Evolutionary conservation across 2,329 filamentous ascomycete genomes (phyloP), one percentile per base, ranked within the genome.

Genomic region (Cladophialophora bantiana): DNA sequence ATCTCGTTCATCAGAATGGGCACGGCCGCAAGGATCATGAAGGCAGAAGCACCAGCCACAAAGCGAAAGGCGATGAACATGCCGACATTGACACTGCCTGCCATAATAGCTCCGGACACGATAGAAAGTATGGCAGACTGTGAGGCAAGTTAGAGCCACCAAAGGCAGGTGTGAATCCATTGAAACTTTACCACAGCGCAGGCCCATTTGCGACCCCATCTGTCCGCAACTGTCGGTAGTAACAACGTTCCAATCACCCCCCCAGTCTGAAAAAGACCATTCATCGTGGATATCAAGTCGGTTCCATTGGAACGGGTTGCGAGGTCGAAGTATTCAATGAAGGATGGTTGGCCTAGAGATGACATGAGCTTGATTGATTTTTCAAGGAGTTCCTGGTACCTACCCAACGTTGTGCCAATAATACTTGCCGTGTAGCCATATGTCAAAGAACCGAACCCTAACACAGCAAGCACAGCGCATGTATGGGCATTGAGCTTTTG

Each of bases 271-370:
- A 71, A 69, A 15, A 67, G 64, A 12, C 66, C 69, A 36, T 69
- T 69, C 69, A 67, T 71, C 35, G 64, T 67, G 10, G 67, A 67
- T n/a, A 68, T 69, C 35, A 71, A 55, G 52, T 69, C 69, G 10
- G 69, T 71, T 18, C 54, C 64, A 67, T 71, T 59, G 32, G 62
- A 48, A 12, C 64, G 52, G 4, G 69, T 71, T 18, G 15, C 67
- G 12, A 71, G 67, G 9, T 69, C 69, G 31, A 71, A 69, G 40
- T 71, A 80, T 5, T 72, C 74, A 72, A 81, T 82, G 75, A 83
- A 83, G 31, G 75, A 78, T 2, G 81, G 80, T 68, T 83, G 81
- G 7, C 67, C 67, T 67, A 9, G 6, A n/a, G 1, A n/a, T 10
- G 12, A 40, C 34, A 15, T 55, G 18, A 53, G 63, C 32, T 38